Evolutionary conservation across 2,329 filamentous ascomycete genomes (phyloP).

Genomic region (Neospermospora avenae): DNA sequence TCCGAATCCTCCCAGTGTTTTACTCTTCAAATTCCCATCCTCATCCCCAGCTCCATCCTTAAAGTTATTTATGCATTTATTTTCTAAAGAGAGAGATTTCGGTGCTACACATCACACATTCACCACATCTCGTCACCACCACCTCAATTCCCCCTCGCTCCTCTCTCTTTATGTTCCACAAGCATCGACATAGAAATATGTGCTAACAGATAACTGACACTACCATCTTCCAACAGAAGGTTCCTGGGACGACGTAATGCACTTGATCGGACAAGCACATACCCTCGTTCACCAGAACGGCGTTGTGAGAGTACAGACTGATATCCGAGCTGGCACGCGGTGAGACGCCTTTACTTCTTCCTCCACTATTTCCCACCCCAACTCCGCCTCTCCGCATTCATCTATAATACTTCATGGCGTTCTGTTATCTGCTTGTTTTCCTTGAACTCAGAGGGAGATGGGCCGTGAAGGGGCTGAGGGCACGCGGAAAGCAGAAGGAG

Average conservation of each 20-base stretch:
- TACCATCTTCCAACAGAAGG: conserved; percentile 61
- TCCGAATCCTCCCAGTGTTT: too few relatives aligned
- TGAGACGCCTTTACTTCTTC: conserved; percentile 9
- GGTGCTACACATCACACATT: background rate
- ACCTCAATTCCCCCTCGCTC: background rate
- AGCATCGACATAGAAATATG: too few relatives aligned
- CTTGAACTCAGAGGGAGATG: too few relatives aligned
- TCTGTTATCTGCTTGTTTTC: too few relatives aligned
- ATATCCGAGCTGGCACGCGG: conserved; percentile 82
- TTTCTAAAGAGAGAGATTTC: too few relatives aligned
- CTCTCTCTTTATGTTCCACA: too few relatives aligned
- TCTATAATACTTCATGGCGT: background rate
- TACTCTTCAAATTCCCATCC: too few relatives aligned
- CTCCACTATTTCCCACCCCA: too few relatives aligned
- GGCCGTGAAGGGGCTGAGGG: too few relatives aligned
- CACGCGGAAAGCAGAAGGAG: too few relatives aligned
- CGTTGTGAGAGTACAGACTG: conserved; percentile 80
- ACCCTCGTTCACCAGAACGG: conserved; percentile 71
- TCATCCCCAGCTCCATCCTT: too few relatives aligned
- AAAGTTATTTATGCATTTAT: too few relatives aligned
- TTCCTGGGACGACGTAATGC: conserved; percentile 84
- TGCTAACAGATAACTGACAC: background rate
- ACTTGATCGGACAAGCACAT: conserved; percentile 82
- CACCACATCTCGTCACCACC: background rate
- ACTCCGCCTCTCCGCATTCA: background rate